Base-by-base conservation (phyloP, 768 basidiomycete genomes). In the Leccinum subgranulosum region DNA sequence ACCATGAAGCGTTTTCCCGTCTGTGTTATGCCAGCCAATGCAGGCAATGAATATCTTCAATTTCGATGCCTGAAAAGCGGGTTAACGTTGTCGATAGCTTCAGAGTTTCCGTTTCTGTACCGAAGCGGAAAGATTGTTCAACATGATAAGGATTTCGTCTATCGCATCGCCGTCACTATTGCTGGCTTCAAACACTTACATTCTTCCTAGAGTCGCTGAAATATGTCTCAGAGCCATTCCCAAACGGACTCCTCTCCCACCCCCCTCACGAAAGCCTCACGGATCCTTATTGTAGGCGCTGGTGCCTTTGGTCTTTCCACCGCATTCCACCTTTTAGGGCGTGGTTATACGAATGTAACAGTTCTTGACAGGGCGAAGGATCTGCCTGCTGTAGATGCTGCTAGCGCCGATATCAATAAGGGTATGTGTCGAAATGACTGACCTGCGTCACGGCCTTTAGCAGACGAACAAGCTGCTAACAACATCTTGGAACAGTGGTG, bases 241-340 rank as follows among this genome's bases (percentile, higher is more conserved):
- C 10, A 54, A 53, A 1, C 59, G 58, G 58, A 36, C 51, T 49
- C 6, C 15, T 46, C 7, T 53, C 1, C 21, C 19, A 27, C n/a
- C 36, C 29, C 41, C 4, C 53, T 64, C 34, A 45, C 54, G 48
- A 57, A 49, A n/a, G 10, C 57, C 36, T 64, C 69, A 5, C 62
- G 51, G 39, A 59, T 71, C 47, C 66, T 93, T 53, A 86, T 94
- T 59, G 77, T 92, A 45, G 92, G 92, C 27, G 86, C 90, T 41
- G 92, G 92, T 5, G 86, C 86, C 61, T 95, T 95, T 69, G 94
- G 94, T 6, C 75, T 92, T 51, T 94, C 92, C 17, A 90, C 94
- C 0, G 94, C 93, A 2, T 81, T 85, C 62, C 85, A 92, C 68
- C 84, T 96, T 52, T 76, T 95, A 50, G 69, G 75, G 54, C 75